Conservation (phyloP, 2,329 filamentous ascomycete genomes). For the Scedosporium dehoogii region DNA sequence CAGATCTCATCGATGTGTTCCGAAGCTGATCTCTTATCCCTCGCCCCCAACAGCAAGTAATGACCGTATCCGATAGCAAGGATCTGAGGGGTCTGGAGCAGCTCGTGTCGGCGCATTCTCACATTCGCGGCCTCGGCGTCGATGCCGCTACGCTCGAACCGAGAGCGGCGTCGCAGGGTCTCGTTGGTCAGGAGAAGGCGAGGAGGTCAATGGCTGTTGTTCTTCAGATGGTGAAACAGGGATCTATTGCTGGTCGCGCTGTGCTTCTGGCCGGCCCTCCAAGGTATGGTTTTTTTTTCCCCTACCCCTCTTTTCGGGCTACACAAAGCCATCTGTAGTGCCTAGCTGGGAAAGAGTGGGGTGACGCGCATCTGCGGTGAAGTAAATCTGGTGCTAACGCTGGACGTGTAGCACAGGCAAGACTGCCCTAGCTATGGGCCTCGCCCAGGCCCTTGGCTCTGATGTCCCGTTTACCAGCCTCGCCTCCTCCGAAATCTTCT, state of each 20-base stretch:
- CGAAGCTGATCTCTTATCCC: constrained; percentile 12
- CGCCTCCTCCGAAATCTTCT: constrained; percentile 95
- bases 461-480: constrained; percentile 97
- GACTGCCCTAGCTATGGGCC: constrained; percentile 96
- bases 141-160: constrained; percentile 87
- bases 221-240: constrained; percentile 97
- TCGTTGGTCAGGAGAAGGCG: constrained; percentile 94
- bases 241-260: constrained; percentile 93
- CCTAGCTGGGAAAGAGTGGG: neutral
- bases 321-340: neutral
- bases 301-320: neutral
- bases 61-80: constrained; percentile 87
- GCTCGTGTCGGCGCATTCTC: constrained; percentile 95
- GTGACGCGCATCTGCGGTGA: neutral
- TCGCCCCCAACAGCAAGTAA: constrained; percentile 35
- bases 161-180: constrained; percentile 73
- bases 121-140: constrained; percentile 91
- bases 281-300: constrained; percentile 37
- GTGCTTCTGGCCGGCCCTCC: constrained; percentile 92
- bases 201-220: constrained; percentile 94
- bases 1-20: neutral
- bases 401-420: constrained; percentile 67
- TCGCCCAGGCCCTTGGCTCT: constrained; percentile 88
- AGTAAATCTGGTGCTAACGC: neutral
- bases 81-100: constrained; percentile 85